phyloP scores from a whole-genome alignment of 164 flowering plant species.

The Annona cherimola region DNA sequence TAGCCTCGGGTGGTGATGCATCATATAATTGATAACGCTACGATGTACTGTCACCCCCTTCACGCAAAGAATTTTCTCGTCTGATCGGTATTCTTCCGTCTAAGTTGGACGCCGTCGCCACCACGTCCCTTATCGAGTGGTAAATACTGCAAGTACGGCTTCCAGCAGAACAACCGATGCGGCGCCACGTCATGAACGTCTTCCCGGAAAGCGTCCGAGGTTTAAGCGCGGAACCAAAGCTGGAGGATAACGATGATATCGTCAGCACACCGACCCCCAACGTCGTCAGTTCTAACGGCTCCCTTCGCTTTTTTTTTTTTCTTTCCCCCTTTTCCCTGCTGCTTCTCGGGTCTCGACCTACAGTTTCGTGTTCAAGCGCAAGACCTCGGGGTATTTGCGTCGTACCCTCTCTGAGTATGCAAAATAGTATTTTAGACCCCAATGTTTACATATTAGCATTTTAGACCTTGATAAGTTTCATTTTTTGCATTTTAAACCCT shows the following conservation, averaged over 20 bases:
- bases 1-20: too few species aligned
- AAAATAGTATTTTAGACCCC: too few species aligned
- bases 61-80: slow-evolving; percentile 4
- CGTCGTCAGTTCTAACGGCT: background rate
- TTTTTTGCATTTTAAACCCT: too few species aligned
- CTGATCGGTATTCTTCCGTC: background rate
- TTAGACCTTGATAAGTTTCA: too few species aligned
- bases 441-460: too few species aligned
- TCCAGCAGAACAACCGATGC: background rate
- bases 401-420: too few species aligned
- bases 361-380: too few species aligned
- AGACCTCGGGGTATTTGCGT: too few species aligned
- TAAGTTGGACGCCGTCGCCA: background rate
- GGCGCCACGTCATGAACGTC: background rate
- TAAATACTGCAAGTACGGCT: background rate
- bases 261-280: background rate
- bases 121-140: background rate
- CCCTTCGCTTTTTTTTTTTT: background rate
- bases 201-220: slow-evolving; percentile 5
- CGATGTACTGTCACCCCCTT: background rate
- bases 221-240: background rate
- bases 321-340: background rate
- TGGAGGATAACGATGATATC: background rate
- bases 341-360: background rate
- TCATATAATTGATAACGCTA: background rate